Evolutionary conservation across 148 eudicot genomes (phyloP).

Genomic region (Vaccinium myrtillus): DNA sequence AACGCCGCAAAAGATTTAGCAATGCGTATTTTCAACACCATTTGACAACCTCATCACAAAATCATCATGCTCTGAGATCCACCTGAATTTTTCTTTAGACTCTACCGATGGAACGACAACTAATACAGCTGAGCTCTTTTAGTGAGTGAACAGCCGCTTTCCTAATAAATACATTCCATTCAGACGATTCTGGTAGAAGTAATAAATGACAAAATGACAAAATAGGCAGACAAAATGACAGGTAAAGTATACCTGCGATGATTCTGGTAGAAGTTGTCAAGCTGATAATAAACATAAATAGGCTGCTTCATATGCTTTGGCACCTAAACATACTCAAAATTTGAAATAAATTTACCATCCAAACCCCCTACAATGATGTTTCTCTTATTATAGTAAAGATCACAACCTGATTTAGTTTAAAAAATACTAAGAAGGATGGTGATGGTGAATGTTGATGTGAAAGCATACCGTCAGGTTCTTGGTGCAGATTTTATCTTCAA

Average conservation of each 20-base stretch:
- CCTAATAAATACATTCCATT: no score
- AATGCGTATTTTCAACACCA: background rate
- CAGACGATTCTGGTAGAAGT: no score
- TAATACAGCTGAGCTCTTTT: background rate
- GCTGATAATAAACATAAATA: constrained; percentile 89
- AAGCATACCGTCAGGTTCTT: constrained; percentile 54
- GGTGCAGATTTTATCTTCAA: constrained; percentile 57
- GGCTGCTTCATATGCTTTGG: constrained; percentile 80
- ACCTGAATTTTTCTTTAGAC: background rate
- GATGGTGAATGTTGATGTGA: background rate
- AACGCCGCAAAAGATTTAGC: background rate
- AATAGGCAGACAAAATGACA: background rate
- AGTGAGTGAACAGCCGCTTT: no score
- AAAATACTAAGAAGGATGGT: background rate
- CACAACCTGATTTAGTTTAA: background rate
- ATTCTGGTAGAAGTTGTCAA: constrained; percentile 96
- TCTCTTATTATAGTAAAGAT: background rate
- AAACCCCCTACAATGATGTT: background rate
- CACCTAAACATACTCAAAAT: constrained; percentile 31
- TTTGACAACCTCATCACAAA: background rate
- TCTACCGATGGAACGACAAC: background rate
- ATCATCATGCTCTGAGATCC: background rate
- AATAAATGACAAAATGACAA: no score
- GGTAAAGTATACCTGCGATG: constrained; percentile 73
- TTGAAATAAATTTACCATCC: background rate